phyloP scores from a whole-genome alignment of 1,139 yeast species.

The Pichia sp. region DNA sequence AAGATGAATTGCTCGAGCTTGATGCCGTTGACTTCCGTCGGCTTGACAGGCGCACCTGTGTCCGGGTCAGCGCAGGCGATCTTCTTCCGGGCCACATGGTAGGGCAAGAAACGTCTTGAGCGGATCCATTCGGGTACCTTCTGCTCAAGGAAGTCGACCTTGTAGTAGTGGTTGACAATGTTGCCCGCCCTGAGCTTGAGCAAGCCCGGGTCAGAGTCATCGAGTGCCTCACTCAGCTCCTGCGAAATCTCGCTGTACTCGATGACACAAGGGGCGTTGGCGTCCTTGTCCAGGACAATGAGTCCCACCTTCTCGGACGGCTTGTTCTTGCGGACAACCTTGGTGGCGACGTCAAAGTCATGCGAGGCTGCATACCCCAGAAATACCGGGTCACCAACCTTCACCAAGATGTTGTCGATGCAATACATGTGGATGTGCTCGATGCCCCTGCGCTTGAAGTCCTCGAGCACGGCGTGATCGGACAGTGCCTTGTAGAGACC shows the following conservation, averaged over 20 bases:
- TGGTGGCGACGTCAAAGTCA: slow-evolving; percentile 76
- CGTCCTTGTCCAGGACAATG: slow-evolving; percentile 65
- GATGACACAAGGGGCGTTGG: slow-evolving; percentile 76
- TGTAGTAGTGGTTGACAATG: slow-evolving; percentile 94
- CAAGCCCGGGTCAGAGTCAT: slow-evolving; percentile 45
- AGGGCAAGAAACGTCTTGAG: slow-evolving; percentile 68
- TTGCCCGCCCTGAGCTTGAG: slow-evolving; percentile 88
- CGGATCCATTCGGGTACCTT: slow-evolving; percentile 68
- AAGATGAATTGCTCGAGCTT: slow-evolving; percentile 96
- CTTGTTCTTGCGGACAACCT: slow-evolving; percentile 89
- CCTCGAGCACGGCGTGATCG: slow-evolving; percentile 61
- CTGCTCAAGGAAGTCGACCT: slow-evolving; percentile 60
- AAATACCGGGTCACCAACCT: slow-evolving; percentile 91
- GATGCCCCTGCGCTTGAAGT: slow-evolving; percentile 64
- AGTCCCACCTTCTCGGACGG: slow-evolving; percentile 89
- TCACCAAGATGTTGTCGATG: slow-evolving; percentile 89
- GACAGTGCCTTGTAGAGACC: slow-evolving; percentile 86
- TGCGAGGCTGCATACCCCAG: slow-evolving; percentile 77
- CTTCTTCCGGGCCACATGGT: slow-evolving; percentile 91
- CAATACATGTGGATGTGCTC: slow-evolving; percentile 95
- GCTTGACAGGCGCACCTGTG: slow-evolving; percentile 51
- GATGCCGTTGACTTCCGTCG: slow-evolving; percentile 78
- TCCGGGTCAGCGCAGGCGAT: slow-evolving; percentile 46
- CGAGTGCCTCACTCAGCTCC: slow-evolving; percentile 60
- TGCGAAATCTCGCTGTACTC: slow-evolving; percentile 88